Base-by-base conservation (phyloP, 441 rosid genomes). In the Croton setiger region DNA sequence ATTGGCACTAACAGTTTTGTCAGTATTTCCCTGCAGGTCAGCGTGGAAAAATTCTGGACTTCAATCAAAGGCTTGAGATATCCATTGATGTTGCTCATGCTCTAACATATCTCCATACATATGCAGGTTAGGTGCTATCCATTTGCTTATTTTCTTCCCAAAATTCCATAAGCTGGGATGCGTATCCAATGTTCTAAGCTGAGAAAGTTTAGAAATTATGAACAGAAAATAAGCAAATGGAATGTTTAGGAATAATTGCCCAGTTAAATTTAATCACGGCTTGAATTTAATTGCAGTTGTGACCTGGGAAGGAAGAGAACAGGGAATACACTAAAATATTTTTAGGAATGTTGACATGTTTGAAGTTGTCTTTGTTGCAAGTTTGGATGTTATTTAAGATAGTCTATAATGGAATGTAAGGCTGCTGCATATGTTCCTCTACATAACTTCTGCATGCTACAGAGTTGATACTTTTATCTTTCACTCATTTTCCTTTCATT, bases 41-140 rank as follows among this genome's bases (percentile, higher is more conserved):
- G 60, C 81, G 75, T 2, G 94, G 92, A 68, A 88, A 71, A 81
- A 81, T 82, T 75, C 85, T 95, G 75, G 96, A 85, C 74, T 92
- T 95, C 69, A 92, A 85, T 73, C 98, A 92, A 79, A 85, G 99
- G 78, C 94, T 95, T 61, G 97, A 85, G 76, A 85, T 95, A 68
- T 83, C 90, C 41, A 95, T 95, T 36, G 98, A 92, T 76, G 88
- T 95, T 76, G 92, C 97, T 78, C 99, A 95, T 78, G 98, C 92
- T 64, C 78, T 95, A 70, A 87, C 99, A 10, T 90, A 90, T 84
- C 98, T 95, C 76, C 99, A 95, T 74, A 74, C 83, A 44, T 95
- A 92, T 79, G 80, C 99, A 82, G 99, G 99, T 94, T 63, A 77
- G 60, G 53, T 45, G 74, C 17, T 58, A 39, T 68, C 14, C 47